Evolutionary conservation across 495 filamentous ascomycete species (phyloP).

Genomic region (Pyrenopolyporus hunteri): DNA sequence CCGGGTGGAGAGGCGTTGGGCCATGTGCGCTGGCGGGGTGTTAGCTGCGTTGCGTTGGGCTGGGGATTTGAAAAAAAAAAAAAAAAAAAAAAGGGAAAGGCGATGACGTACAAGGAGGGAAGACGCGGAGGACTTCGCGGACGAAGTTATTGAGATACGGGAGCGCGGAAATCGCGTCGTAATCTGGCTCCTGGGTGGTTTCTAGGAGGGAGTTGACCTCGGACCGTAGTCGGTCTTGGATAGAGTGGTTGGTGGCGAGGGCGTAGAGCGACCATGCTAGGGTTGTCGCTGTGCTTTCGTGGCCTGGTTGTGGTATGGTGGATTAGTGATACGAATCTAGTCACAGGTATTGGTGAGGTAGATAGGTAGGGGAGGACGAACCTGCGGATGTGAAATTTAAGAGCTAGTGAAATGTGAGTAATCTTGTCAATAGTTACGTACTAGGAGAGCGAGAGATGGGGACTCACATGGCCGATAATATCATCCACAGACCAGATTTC

Average conservation of each 20-base stretch:
- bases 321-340: not conserved
- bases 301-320: constrained; percentile 14
- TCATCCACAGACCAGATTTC: constrained; percentile 37
- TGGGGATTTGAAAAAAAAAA: not conserved
- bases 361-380: not conserved
- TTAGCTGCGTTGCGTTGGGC: not conserved
- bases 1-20: constrained; percentile 32
- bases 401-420: constrained; percentile 4
- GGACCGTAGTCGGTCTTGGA: constrained; percentile 37
- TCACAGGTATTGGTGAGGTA: too few relatives aligned
- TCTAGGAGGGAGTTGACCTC: constrained; percentile 37
- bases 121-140: constrained; percentile 48
- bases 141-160: constrained; percentile 49
- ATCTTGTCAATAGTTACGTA: not conserved
- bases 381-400: constrained; percentile 34
- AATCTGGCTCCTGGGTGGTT: constrained; percentile 36
- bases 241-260: constrained; percentile 20
- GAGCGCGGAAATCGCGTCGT: constrained; percentile 43
- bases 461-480: constrained; percentile 37
- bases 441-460: not conserved
- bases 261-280: constrained; percentile 36
- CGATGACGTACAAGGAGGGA: constrained; percentile 40
- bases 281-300: constrained; percentile 36
- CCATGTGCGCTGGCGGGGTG: constrained; percentile 24
- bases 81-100: not conserved